phyloP scores from a whole-genome alignment of 2,329 filamentous ascomycete species.

The Scedosporium aurantiacum region DNA sequence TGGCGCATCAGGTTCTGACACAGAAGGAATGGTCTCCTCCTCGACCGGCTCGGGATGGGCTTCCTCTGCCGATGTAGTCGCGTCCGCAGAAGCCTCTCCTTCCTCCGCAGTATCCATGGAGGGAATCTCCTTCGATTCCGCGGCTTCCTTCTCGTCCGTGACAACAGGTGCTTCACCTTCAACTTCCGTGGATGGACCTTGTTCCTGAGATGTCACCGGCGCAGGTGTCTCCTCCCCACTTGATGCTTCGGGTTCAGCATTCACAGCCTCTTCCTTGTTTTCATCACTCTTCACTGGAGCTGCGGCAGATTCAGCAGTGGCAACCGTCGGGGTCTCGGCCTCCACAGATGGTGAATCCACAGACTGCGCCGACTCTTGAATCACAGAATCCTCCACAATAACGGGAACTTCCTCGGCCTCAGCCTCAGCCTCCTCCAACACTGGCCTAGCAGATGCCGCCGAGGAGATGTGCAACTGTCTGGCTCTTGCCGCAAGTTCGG shows the following conservation, averaged over 20 bases:
- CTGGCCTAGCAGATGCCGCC: background rate
- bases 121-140: background rate
- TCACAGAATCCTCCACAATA: conserved; percentile 20
- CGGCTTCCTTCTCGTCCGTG: background rate
- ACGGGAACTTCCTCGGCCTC: conserved; percentile 29
- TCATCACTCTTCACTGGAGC: background rate
- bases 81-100: background rate
- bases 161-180: background rate
- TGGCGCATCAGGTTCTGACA: background rate
- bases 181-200: background rate
- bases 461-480: conserved; percentile 5
- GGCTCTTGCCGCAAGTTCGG: conserved; percentile 18
- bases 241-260: background rate
- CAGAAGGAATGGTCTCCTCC: background rate
- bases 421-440: conserved; percentile 17
- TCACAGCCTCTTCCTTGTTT: background rate
- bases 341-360: background rate
- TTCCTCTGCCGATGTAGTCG: background rate
- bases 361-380: background rate
- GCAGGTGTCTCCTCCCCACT: background rate
- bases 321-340: background rate
- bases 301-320: background rate
- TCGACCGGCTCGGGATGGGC: background rate
- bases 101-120: background rate
- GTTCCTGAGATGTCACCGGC: background rate